These are phyloP conservation scores for Penicillium sp. DNA, from an alignment of 2,329 filamentous ascomycete species.

Conservation along the genomic window DNA sequence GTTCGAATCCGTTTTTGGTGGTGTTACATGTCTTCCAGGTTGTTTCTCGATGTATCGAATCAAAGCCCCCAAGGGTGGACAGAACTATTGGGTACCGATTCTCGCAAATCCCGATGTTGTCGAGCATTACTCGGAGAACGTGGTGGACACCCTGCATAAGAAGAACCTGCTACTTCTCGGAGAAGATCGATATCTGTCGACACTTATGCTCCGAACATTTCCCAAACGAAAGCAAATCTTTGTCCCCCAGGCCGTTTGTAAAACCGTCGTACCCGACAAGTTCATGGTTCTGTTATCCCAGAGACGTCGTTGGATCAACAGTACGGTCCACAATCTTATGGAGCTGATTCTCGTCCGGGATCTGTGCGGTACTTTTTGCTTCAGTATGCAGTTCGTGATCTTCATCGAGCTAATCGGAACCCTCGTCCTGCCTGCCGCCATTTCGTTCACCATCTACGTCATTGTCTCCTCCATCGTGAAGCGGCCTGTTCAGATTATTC, in stretches of 20 bases:
- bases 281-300: slow-evolving; percentile 94
- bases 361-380: slow-evolving; percentile 98
- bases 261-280: slow-evolving; percentile 91
- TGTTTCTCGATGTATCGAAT: slow-evolving; percentile 99
- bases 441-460: slow-evolving; percentile 96
- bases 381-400: slow-evolving; percentile 99
- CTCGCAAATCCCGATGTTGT: slow-evolving; percentile 98
- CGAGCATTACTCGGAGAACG: slow-evolving; percentile 98
- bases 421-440: slow-evolving; percentile 91
- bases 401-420: slow-evolving; percentile 95
- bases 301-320: slow-evolving; percentile 98
- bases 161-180: slow-evolving; percentile 92
- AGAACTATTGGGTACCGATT: slow-evolving; percentile 99
- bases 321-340: slow-evolving; percentile 98
- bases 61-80: slow-evolving; percentile 96
- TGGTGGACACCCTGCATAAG: slow-evolving; percentile 97
- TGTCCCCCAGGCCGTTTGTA: slow-evolving; percentile 97
- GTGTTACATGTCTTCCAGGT: slow-evolving; percentile 96
- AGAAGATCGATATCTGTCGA: slow-evolving; percentile 94
- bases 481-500: slow-evolving; percentile 81
- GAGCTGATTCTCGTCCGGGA: slow-evolving; percentile 94
- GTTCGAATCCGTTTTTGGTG: slow-evolving; percentile 97
- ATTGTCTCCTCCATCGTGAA: slow-evolving; percentile 84
- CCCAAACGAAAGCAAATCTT: slow-evolving; percentile 99
- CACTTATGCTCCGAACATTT: slow-evolving; percentile 97